Evolutionary conservation across 805 yeast species (phyloP).

Genomic region (Pichia insulana): DNA sequence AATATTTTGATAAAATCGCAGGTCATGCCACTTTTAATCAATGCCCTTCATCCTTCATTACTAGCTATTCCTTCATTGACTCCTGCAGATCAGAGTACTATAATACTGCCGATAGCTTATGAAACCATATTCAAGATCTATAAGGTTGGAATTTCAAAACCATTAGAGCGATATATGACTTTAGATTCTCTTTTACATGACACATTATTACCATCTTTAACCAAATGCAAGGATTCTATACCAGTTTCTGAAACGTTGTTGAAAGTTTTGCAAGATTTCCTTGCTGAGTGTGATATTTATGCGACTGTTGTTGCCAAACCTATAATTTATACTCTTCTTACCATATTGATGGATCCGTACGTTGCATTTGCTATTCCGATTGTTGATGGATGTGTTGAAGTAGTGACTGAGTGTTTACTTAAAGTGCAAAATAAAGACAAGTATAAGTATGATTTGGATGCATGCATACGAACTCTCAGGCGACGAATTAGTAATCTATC

Average conservation of each 20-base stretch:
- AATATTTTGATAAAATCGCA: conserved; percentile 20
- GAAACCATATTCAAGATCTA: conserved; percentile 14
- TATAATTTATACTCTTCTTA: conserved; percentile 18
- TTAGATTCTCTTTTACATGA: conserved; percentile 20
- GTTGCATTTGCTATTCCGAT: conserved; percentile 12
- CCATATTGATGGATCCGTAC: conserved; percentile 22
- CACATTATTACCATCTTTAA: conserved; percentile 21
- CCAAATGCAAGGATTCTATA: conserved; percentile 21
- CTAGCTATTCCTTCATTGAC: conserved; percentile 25
- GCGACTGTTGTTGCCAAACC: conserved; percentile 16
- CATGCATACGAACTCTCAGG: conserved; percentile 12
- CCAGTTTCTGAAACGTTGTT: conserved; percentile 14
- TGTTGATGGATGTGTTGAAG: background rate
- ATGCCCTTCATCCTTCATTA: conserved; percentile 21
- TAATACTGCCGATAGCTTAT: conserved; percentile 20
- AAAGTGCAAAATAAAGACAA: background rate
- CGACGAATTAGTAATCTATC: conserved; percentile 1
- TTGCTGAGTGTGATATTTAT: conserved; percentile 15
- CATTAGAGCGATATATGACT: conserved; percentile 10
- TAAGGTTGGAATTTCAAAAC: conserved; percentile 5
- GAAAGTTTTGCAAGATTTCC: conserved; percentile 7
- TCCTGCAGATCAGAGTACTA: conserved; percentile 16
- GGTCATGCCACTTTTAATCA: conserved; percentile 17
- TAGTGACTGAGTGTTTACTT: conserved; percentile 2
- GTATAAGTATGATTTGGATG: conserved; percentile 21